phyloP scores from a whole-genome alignment of 495 filamentous ascomycete genomes.

The Acidomyces sp. region DNA sequence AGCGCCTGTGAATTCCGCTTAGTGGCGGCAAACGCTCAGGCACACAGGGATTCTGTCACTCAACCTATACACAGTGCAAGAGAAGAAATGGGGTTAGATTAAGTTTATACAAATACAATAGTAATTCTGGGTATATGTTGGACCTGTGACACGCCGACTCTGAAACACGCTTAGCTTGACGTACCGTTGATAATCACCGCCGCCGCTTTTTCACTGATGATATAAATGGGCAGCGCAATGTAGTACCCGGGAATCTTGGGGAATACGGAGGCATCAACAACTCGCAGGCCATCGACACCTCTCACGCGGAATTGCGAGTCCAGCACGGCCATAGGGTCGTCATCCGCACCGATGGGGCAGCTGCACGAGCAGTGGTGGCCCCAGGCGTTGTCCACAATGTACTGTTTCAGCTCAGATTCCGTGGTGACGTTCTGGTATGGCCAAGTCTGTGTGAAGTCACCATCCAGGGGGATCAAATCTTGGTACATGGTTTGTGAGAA shows the following conservation, averaged over 20 bases:
- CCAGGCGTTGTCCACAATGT: conserved; percentile 36
- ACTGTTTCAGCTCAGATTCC: conserved; percentile 16
- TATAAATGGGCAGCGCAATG: conserved; percentile 46
- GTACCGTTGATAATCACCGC: background rate
- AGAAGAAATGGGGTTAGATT: no score
- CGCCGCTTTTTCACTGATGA: conserved; percentile 47
- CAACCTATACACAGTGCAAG: no score
- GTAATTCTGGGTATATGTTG: no score
- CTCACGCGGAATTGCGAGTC: conserved; percentile 40
- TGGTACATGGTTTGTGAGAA: conserved; percentile 18
- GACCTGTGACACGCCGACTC: no score
- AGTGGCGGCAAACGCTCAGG: no score
- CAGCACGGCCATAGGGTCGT: conserved; percentile 38
- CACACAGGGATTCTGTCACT: no score
- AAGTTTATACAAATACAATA: no score
- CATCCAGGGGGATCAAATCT: background rate
- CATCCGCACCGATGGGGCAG: conserved; percentile 37
- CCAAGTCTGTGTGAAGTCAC: background rate
- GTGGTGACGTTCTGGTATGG: background rate
- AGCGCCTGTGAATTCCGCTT: no score
- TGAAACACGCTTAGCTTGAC: no score
- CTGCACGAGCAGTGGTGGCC: conserved; percentile 39
- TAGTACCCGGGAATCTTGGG: conserved; percentile 42
- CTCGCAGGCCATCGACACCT: conserved; percentile 35
- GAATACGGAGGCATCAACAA: conserved; percentile 27